These are phyloP conservation scores for Microdochium paspali DNA, from an alignment of 2,329 filamentous ascomycete genomes.

Conservation along the genomic window DNA sequence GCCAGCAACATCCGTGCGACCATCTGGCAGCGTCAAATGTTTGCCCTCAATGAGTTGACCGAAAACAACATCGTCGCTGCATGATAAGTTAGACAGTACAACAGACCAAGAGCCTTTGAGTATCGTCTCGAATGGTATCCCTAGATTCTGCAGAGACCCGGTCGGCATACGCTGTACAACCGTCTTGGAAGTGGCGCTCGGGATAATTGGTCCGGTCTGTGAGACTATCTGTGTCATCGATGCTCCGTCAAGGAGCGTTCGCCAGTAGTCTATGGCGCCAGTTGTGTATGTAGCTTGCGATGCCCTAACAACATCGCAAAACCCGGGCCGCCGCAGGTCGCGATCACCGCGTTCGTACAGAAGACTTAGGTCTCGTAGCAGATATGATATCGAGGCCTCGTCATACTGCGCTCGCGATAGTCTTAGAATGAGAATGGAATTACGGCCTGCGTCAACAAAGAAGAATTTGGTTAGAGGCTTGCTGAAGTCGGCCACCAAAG, in stretches of 20 bases:
- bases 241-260: constrained; percentile 30
- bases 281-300: constrained; percentile 23
- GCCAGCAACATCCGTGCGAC: constrained; percentile 46
- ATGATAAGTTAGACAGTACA: constrained; percentile 39
- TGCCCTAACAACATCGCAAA: constrained; percentile 37
- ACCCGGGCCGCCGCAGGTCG: constrained; percentile 27
- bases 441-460: constrained; percentile 37
- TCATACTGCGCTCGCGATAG: constrained; percentile 41
- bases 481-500: constrained; percentile 26
- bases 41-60: constrained; percentile 42
- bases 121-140: constrained; percentile 39
- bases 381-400: constrained; percentile 30
- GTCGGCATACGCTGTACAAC: constrained; percentile 29
- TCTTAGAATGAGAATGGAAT: constrained; percentile 35
- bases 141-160: constrained; percentile 29
- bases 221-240: constrained; percentile 35
- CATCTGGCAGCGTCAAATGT: constrained; percentile 27
- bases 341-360: constrained; percentile 30
- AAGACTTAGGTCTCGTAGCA: constrained; percentile 37
- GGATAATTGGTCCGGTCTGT: constrained; percentile 28
- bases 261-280: constrained; percentile 36
- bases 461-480: constrained; percentile 38
- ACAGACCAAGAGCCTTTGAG: constrained; percentile 50
- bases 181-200: constrained; percentile 27
- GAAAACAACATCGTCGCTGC: constrained; percentile 42